Conservation (phyloP, 768 basidiomycete genomes). For the Boletus pseudopeckii region DNA sequence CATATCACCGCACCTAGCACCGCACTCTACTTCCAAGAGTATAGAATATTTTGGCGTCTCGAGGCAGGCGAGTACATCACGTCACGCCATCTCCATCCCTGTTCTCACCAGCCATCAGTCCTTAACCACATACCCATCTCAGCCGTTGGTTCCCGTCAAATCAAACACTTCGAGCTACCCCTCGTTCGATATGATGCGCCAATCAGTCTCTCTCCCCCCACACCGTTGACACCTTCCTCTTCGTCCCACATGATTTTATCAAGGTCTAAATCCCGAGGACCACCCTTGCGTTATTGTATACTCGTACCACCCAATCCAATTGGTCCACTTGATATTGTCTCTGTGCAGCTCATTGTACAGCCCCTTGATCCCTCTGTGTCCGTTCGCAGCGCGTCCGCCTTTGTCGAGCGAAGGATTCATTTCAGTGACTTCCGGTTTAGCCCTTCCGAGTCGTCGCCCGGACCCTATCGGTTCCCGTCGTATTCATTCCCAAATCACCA, state of each 20-base stretch:
- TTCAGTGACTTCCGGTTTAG: slow-evolving; percentile 41
- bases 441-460: slow-evolving; percentile 24
- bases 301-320: slow-evolving; percentile 54
- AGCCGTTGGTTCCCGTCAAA: slow-evolving; percentile 64
- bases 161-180: slow-evolving; percentile 68
- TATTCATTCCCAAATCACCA: slow-evolving; percentile 19
- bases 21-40: slow-evolving; percentile 65
- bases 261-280: slow-evolving; percentile 55
- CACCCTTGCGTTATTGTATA: slow-evolving; percentile 58
- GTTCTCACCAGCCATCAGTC: slow-evolving; percentile 41
- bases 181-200: slow-evolving; percentile 71
- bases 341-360: slow-evolving; percentile 60
- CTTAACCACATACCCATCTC: slow-evolving; percentile 63
- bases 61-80: slow-evolving; percentile 64
- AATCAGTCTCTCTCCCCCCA: slow-evolving; percentile 34
- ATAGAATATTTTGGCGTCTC: slow-evolving; percentile 77
- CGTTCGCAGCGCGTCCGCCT: slow-evolving; percentile 60
- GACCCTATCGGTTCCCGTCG: slow-evolving; percentile 17
- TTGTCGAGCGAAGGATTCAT: slow-evolving; percentile 69
- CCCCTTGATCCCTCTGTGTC: slow-evolving; percentile 54
- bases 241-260: slow-evolving; percentile 38
- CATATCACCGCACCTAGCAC: slow-evolving; percentile 64
- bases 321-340: slow-evolving; percentile 70
- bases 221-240: slow-evolving; percentile 34
- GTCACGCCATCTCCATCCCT: neutral